Evolutionary conservation across 176 grass and related monocot genomes (phyloP), one percentile per base, ranked within the genome.

Genomic region (Miscanthus lutarioriparius): DNA sequence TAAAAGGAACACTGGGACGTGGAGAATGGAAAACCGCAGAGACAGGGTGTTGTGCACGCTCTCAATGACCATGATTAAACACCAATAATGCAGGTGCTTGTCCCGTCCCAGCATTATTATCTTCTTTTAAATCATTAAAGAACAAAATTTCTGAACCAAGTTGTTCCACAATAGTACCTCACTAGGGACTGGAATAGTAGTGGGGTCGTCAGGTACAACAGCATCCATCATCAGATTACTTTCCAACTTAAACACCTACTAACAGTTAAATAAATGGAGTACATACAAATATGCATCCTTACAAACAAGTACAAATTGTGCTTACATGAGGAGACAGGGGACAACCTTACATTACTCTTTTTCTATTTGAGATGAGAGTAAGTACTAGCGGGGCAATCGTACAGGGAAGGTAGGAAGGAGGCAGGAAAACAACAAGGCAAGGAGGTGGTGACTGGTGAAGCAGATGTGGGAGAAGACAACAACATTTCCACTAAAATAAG

Each of bases 401-500:
- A 84, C 85, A 70, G 38, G 79, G 32, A 68, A 62, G 80, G 80
- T 30, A 64, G 69, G 70, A 64, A 84, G 80, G 80, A 68, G 39
- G 69, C 61, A 90, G 43, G 84, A 39, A 72, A 51, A 74, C 78
- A 87, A 73, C 78, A 87, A 74, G 72, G 51, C 16, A 19, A 51
- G 48, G 48, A 74, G 70, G 41, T 74, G 64, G 78, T 82, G 72
- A 90, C 53, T 58, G 54, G 54, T 7, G 62, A 27, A 71, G 47
- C 5, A 51, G 80, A 75, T 51, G 81, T 1, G 32, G 39, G 37
- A 78, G 19, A 16, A 16, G 32, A 70, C 30, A 63, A 68, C 22
- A 47, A 10, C 22, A 81, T 75, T n/a, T 84, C 32, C 75, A 69
- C 26, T 68, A 75, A 61, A 75, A 61, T 80, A 75, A 48, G 83